Base-by-base conservation (phyloP, 1,284 basidiomycete genomes). In the Hemileia vastatrix region DNA sequence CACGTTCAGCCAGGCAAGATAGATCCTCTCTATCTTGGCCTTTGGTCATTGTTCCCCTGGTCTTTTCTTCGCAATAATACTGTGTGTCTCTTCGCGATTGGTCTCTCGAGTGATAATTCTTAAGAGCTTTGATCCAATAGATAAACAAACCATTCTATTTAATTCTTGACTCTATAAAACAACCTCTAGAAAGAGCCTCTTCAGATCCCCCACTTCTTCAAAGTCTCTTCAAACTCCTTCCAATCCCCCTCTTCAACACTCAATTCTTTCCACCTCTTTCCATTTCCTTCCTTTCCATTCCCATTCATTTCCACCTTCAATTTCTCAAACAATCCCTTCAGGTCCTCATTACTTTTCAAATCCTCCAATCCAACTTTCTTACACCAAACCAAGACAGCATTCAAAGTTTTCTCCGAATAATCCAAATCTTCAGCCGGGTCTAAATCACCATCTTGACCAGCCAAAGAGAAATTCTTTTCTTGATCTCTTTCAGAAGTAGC, bases 391-490 rank as follows among this genome's bases (percentile, higher is more conserved):
- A 76, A 72, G 11, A 81, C 76, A 54, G 77, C 85, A 79, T 83
- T 80, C 15, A 87, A 71, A 0, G 85, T 79, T 73, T 91, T 91
- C 77, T 93, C 90, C 71, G 86, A 84, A 64, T 86, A 88, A 70
- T 93, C 88, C 3, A 78, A 71, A 75, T 95, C 92, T 5, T 79
- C 78, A 21, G 83, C 83, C 32, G 48, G 77, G 75, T n/a, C n/a
- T n/a, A n/a, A n/a, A 68, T 88, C 86, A 4, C 86, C 89, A 67
- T 88, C 84, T 2, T 79, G 78, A 0, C 86, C 87, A 56, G 82
- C 80, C 2, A 86, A 85, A 19, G 70, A 55, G 13, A 76, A 66
- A 63, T 58, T 54, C 63, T 63, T n/a, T 64, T 67, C 19, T 62
- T 56, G 18, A 59, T 57, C 56, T 66, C 66, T 50, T 15, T 40